Evolutionary conservation across 2,329 filamentous ascomycete species (phyloP).

Genomic region (Capronia americana): DNA sequence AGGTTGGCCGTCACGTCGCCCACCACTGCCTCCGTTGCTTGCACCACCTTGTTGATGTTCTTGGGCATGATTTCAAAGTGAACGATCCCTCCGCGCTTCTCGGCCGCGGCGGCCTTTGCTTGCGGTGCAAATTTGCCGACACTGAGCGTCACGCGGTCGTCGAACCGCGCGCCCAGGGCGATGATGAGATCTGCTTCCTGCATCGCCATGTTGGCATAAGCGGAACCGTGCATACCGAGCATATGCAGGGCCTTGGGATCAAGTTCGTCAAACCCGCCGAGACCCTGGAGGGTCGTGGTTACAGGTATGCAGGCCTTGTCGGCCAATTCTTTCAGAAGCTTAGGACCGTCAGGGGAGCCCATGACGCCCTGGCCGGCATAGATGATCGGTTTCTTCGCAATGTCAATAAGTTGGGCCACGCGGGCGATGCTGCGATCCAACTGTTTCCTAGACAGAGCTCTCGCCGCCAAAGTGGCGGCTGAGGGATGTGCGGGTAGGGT

Average conservation of each 20-base stretch:
- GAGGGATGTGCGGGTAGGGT: constrained; percentile 80
- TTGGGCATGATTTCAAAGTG: constrained; percentile 99
- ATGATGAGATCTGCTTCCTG: constrained; percentile 97
- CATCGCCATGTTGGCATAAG: constrained; percentile 97
- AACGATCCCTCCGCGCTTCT: constrained; percentile 89
- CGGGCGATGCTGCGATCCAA: constrained; percentile 75
- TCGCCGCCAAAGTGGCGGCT: constrained; percentile 81
- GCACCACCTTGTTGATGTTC: constrained; percentile 99
- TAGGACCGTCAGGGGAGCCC: constrained; percentile 76
- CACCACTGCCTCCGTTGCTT: constrained; percentile 93
- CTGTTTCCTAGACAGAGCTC: constrained; percentile 74
- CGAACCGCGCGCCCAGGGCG: constrained; percentile 90
- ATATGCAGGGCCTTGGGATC: constrained; percentile 96
- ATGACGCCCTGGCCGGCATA: constrained; percentile 93
- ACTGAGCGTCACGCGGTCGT: constrained; percentile 88
- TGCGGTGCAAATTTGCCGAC: constrained; percentile 86
- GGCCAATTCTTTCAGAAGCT: constrained; percentile 80
- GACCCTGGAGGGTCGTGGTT: constrained; percentile 91
- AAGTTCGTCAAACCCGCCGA: constrained; percentile 90
- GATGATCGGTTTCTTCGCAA: constrained; percentile 90
- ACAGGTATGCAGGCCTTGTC: constrained; percentile 93
- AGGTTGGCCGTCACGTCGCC: constrained; percentile 88
- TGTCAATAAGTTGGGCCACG: constrained; percentile 82
- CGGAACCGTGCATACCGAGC: constrained; percentile 97
- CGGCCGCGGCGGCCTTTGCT: constrained; percentile 81